A percentile compares a stretch with the other conserved stretches of the same genome.
Conservation (phyloP, 2,329 filamentous ascomycete species). For the Allantophomopsis cytisporea region DNA sequence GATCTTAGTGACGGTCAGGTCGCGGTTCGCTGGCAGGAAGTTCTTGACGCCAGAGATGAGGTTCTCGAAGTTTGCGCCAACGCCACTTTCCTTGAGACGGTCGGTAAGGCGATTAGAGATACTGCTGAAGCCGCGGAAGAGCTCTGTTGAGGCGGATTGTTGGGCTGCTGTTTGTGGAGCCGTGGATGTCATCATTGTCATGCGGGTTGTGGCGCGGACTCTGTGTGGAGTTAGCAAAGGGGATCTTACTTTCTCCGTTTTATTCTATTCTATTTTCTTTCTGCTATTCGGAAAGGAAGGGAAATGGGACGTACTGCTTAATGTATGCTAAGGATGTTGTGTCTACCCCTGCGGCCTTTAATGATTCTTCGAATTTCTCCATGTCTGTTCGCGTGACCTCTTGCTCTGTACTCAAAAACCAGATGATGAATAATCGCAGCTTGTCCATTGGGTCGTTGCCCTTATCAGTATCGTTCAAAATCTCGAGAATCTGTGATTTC, state of each 20-base stretch:
- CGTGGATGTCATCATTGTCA: conserved; percentile 93
- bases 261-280: too few species aligned
- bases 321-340: conserved; percentile 72
- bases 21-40: conserved; percentile 90
- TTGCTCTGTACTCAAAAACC: conserved; percentile 88
- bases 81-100: conserved; percentile 79
- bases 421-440: conserved; percentile 88
- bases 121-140: conserved; percentile 87
- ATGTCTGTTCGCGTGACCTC: conserved; percentile 75
- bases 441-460: conserved; percentile 81
- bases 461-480: conserved; percentile 70
- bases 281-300: not conserved
- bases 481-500: conserved; percentile 76
- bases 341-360: conserved; percentile 64
- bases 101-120: conserved; percentile 88
- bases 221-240: conserved; percentile 22
- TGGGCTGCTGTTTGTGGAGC: conserved; percentile 46
- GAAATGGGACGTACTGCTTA: conserved; percentile 49
- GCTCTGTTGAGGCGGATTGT: conserved; percentile 48
- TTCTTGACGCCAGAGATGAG: conserved; percentile 96
- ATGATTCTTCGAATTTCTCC: conserved; percentile 72
- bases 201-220: conserved; percentile 87
- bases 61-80: conserved; percentile 81
- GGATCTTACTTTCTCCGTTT: conserved; percentile 6
- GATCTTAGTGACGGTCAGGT: conserved; percentile 94